Conservation (phyloP, 208 protist species). For the Perkinsela sp. region DNA sequence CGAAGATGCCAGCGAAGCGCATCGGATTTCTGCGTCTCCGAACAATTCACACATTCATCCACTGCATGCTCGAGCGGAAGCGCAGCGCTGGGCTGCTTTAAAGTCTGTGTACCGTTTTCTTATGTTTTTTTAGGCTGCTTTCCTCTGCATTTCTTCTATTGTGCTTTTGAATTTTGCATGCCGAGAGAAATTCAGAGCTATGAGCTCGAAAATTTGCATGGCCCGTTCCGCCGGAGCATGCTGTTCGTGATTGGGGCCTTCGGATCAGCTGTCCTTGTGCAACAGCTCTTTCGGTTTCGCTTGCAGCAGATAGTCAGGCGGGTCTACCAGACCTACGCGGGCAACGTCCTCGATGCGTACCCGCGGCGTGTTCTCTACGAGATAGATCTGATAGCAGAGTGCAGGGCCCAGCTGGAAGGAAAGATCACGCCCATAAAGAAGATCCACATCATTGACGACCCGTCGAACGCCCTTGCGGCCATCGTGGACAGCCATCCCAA, state of each 20-base stretch:
- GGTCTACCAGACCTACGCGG: background rate
- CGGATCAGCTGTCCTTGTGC: too few relatives aligned
- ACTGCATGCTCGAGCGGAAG: background rate
- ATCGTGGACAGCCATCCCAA: background rate
- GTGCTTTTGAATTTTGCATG: too few relatives aligned
- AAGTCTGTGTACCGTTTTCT: too few relatives aligned
- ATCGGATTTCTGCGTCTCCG: background rate
- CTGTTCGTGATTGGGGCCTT: too few relatives aligned
- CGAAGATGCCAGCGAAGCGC: background rate
- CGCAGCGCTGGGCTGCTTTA: too few relatives aligned
- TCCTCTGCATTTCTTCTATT: too few relatives aligned
- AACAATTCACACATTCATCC: background rate
- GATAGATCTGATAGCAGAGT: background rate
- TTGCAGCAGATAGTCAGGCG: too few relatives aligned
- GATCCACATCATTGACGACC: background rate
- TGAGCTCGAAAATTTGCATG: too few relatives aligned
- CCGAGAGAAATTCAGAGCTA: too few relatives aligned
- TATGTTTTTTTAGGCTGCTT: too few relatives aligned
- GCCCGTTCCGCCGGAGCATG: too few relatives aligned
- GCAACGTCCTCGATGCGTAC: background rate
- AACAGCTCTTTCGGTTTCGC: too few relatives aligned
- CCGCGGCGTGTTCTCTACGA: background rate
- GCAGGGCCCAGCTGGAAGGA: background rate
- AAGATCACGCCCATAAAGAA: background rate
- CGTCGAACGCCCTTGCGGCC: background rate